Evolutionary conservation across 139 green algal species (phyloP).

Genomic region (Micractinium sp.): DNA sequence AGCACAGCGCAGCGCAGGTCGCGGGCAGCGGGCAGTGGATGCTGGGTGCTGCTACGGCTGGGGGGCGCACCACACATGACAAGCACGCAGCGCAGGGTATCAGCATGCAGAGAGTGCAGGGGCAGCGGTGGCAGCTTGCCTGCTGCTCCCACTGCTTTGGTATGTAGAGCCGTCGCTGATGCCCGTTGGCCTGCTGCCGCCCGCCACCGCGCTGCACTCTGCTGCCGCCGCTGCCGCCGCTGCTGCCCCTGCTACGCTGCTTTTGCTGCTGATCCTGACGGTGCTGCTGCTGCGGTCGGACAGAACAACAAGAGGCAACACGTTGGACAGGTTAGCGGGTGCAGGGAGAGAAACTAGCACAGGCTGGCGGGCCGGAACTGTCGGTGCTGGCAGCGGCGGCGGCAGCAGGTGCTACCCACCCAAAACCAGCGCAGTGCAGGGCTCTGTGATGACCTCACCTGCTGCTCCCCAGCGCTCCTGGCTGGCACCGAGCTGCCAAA

Average conservation of each 20-base stretch:
- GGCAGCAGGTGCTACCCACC: not conserved
- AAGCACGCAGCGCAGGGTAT: no score
- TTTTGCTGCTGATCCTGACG: not conserved
- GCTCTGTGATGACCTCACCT: not conserved
- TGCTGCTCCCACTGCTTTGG: slow-evolving; percentile 6
- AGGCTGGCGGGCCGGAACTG: no score
- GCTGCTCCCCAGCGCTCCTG: not conserved
- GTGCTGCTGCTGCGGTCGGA: not conserved
- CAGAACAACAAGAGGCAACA: not conserved
- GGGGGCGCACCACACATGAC: no score
- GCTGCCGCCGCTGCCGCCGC: not conserved
- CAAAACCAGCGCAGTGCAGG: not conserved
- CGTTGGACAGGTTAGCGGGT: not conserved
- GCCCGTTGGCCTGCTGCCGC: not conserved
- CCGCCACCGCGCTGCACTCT: not conserved
- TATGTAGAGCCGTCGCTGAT: not conserved
- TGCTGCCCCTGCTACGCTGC: not conserved
- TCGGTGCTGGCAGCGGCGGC: not conserved
- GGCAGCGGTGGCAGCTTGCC: not conserved
- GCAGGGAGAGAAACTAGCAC: no score
- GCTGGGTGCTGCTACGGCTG: no score
- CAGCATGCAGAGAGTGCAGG: no score
- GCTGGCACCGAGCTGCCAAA: no score
- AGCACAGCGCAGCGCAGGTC: no score
- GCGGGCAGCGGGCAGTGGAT: no score